Percentiles rank a stretch among this genome's conserved stretches.
Evolutionary conservation across 768 basidiomycete species (phyloP).

Genomic region (Mycena amicta): DNA sequence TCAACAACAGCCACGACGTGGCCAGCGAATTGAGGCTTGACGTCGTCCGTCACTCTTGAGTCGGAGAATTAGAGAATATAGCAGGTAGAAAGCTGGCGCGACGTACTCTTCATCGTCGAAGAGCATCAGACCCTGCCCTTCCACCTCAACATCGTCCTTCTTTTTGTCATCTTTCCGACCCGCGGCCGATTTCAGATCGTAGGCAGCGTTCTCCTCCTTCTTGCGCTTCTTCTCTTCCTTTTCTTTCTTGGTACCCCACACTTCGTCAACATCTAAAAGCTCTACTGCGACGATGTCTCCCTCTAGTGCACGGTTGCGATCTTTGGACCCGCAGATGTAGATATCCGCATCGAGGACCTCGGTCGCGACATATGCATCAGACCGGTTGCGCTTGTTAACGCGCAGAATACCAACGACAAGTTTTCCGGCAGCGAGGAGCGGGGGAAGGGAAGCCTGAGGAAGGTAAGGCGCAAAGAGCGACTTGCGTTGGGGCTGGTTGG

Average conservation of each 20-base stretch:
- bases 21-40: slow-evolving; percentile 97
- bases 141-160: slow-evolving; percentile 99
- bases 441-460: slow-evolving; percentile 95
- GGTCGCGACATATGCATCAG: slow-evolving; percentile 97
- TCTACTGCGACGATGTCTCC: slow-evolving; percentile 99
- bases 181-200: slow-evolving; percentile 74
- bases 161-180: slow-evolving; percentile 98
- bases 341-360: slow-evolving; percentile 98
- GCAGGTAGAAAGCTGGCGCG: not conserved
- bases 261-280: slow-evolving; percentile 95
- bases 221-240: slow-evolving; percentile 99
- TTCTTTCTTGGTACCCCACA: slow-evolving; percentile 99
- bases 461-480: slow-evolving; percentile 98
- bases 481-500: slow-evolving; percentile 92
- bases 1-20: slow-evolving; percentile 99
- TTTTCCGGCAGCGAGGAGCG: slow-evolving; percentile 94
- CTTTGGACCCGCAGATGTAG: slow-evolving; percentile 98
- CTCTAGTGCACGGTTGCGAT: slow-evolving; percentile 96
- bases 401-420: slow-evolving; percentile 95
- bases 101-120: slow-evolving; percentile 96
- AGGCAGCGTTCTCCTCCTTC: slow-evolving; percentile 98
- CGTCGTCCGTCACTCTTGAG: slow-evolving; percentile 81
- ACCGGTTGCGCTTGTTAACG: slow-evolving; percentile 97
- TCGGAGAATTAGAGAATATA: slow-evolving; percentile 11
- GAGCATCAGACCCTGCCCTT: slow-evolving; percentile 94